These are phyloP conservation scores for Globisporangium apiculatum DNA, from an alignment of 352 stramenopile genomes.

Conservation along the genomic window DNA sequence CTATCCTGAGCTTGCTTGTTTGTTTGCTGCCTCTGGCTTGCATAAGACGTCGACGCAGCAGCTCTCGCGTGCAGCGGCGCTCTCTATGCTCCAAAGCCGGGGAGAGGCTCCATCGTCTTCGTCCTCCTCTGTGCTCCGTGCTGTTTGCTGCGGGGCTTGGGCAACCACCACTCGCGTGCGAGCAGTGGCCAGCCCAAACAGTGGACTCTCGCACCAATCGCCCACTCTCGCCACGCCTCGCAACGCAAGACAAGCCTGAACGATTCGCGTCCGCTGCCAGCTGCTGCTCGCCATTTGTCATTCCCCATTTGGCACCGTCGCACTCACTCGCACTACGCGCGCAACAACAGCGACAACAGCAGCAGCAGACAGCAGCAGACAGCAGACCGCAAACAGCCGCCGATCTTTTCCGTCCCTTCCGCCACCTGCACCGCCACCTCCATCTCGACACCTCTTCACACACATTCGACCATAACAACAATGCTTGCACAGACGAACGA, in stretches of 20 bases:
- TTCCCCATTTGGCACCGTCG: slow-evolving; percentile 62
- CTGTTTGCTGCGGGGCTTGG: too few species aligned
- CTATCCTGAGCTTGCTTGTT: not conserved
- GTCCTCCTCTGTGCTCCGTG: too few species aligned
- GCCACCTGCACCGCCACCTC: not conserved
- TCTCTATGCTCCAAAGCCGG: too few species aligned
- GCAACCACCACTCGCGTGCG: too few species aligned
- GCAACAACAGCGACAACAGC: not conserved
- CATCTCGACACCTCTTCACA: not conserved
- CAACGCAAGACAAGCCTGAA: too few species aligned
- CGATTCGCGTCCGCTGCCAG: slow-evolving; percentile 17
- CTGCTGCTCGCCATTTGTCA: slow-evolving; percentile 61
- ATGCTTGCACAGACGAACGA: slow-evolving; percentile 49
- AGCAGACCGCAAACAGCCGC: not conserved
- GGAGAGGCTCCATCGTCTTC: too few species aligned
- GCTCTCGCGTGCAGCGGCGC: not conserved
- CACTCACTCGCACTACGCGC: slow-evolving; percentile 6
- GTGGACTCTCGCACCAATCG: not conserved
- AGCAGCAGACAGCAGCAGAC: too few species aligned
- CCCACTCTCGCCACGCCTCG: too few species aligned
- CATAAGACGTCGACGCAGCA: not conserved
- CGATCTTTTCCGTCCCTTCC: slow-evolving; percentile 1
- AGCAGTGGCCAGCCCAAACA: not conserved
- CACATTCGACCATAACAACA: not conserved
- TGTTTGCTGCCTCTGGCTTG: not conserved